phyloP scores from a whole-genome alignment of 306 rosid genomes.

The Crotalaria pallida region DNA sequence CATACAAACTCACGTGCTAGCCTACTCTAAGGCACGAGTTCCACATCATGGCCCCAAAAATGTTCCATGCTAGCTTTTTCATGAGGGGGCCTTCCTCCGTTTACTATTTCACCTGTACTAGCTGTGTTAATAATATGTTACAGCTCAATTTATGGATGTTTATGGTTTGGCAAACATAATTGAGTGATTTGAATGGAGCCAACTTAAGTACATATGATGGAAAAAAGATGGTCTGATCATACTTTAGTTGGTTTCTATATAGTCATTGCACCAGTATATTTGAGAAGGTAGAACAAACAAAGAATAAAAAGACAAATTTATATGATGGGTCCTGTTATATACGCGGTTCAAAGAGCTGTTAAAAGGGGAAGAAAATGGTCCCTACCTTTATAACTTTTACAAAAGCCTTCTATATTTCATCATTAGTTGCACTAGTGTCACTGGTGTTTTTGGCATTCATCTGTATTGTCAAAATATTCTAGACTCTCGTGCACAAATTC shows the following conservation, averaged over 20 bases:
- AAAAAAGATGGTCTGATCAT: neutral
- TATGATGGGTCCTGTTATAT: neutral
- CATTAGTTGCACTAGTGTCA: conserved; percentile 32
- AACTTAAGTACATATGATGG: conserved; percentile 9
- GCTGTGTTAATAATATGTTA: conserved; percentile 3
- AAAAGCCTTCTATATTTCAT: conserved; percentile 29
- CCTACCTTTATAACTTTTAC: conserved; percentile 30
- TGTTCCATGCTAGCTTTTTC: conserved; percentile 12
- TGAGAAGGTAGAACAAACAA: conserved; percentile 22
- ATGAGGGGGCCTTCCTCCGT: conserved; percentile 5
- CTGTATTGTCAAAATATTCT: conserved; percentile 13
- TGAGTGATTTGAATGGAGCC: conserved; percentile 8
- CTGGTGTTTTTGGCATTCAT: conserved; percentile 11
- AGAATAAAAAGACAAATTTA: conserved; percentile 22
- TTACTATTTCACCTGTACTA: neutral
- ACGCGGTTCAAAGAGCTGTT: conserved; percentile 11
- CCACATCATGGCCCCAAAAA: conserved; percentile 15
- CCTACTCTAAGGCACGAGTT: conserved; percentile 25
- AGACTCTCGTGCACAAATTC: conserved; percentile 4
- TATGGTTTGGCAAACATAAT: conserved; percentile 15
- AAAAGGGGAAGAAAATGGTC: conserved; percentile 31
- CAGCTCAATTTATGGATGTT: conserved; percentile 17
- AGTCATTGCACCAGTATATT: neutral
- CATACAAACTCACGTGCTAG: conserved; percentile 27
- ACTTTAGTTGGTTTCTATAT: neutral